phyloP scores from a whole-genome alignment of 768 basidiomycete species.

The Erythrobasidium yunnanense region DNA sequence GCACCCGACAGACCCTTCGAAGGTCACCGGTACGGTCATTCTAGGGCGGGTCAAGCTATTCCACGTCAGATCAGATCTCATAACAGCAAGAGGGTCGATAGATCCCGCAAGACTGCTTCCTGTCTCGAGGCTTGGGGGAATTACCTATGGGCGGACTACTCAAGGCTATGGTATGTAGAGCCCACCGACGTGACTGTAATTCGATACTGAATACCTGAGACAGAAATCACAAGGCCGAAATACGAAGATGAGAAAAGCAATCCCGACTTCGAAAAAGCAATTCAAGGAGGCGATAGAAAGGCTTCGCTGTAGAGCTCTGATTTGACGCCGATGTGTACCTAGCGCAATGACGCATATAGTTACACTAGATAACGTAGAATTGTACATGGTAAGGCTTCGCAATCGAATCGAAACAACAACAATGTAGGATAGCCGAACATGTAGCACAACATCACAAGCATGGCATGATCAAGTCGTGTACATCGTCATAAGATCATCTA shows the following conservation, averaged over 20 bases:
- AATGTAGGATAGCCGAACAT: too few species aligned
- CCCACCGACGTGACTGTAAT: too few species aligned
- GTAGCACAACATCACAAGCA: not conserved
- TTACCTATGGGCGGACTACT: constrained; percentile 48
- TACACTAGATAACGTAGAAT: too few species aligned
- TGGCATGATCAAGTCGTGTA: not conserved
- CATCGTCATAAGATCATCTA: not conserved
- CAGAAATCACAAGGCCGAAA: too few species aligned
- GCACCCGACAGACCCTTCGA: not conserved
- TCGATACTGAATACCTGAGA: too few species aligned
- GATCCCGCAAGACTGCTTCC: constrained; percentile 33
- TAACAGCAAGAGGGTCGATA: constrained; percentile 15
- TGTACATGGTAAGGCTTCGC: too few species aligned
- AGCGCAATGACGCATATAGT: too few species aligned
- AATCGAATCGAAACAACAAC: not conserved
- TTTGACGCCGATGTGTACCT: too few species aligned
- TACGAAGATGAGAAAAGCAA: too few species aligned
- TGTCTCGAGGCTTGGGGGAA: constrained; percentile 50
- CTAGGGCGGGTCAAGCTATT: constrained; percentile 41
- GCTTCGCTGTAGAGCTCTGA: too few species aligned
- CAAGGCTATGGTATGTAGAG: constrained; percentile 43
- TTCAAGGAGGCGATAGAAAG: too few species aligned
- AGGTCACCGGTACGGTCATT: constrained; percentile 6
- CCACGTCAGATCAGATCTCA: constrained; percentile 38
- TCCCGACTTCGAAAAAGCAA: too few species aligned